Conservation (phyloP, 306 rosid species). For the Abrus precatorius region DNA sequence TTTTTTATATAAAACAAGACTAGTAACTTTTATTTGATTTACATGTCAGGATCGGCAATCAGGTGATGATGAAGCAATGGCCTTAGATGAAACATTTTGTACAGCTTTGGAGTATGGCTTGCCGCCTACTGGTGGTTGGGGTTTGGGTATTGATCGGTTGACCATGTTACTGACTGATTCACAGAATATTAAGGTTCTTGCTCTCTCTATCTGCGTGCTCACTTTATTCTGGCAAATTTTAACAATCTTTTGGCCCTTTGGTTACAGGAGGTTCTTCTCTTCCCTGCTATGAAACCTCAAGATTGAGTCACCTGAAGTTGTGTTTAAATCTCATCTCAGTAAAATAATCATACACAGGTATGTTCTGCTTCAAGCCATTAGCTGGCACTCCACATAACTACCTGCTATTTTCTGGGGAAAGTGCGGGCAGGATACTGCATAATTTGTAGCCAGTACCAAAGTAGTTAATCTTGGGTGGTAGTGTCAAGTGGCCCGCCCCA, state of each 20-base stretch:
- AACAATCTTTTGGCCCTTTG: constrained; percentile 23
- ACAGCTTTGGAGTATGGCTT: constrained; percentile 93
- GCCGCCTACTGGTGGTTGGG: constrained; percentile 99
- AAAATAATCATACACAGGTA: constrained; percentile 16
- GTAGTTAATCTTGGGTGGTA: neutral
- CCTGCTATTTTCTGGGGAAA: neutral
- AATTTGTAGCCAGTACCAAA: neutral
- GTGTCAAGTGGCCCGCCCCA: neutral
- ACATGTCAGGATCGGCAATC: constrained; percentile 82
- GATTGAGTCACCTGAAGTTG: constrained; percentile 64
- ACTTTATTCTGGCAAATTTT: constrained; percentile 15
- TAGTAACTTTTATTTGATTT: constrained; percentile 15
- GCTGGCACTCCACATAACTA: neutral
- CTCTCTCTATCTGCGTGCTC: neutral
- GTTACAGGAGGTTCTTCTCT: constrained; percentile 90
- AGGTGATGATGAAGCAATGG: constrained; percentile 99
- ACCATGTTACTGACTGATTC: constrained; percentile 88
- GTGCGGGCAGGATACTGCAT: neutral
- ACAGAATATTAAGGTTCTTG: constrained; percentile 82
- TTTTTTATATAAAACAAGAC: neutral
- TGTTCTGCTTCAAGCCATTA: constrained; percentile 1
- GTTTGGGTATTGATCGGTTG: constrained; percentile 91
- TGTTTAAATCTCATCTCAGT: constrained; percentile 11
- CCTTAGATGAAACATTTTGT: constrained; percentile 88
- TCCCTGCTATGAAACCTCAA: constrained; percentile 96